Evolutionary conservation across 306 rosid genomes (phyloP), one percentile per base, ranked within the genome.

Genomic region (Sophora flavescens): DNA sequence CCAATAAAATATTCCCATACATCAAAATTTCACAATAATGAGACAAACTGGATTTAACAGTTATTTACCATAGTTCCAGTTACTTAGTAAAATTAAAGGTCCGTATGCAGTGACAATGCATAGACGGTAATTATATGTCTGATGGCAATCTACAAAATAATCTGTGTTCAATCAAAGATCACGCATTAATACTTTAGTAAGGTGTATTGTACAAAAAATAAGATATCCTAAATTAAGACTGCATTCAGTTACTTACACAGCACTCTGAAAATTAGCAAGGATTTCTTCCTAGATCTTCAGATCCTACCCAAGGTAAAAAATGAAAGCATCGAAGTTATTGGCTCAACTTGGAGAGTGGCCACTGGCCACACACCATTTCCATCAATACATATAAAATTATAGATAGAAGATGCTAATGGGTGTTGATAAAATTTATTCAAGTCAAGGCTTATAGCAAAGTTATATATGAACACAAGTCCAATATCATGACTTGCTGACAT

Each of bases 241-340:
- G 15, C 30, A 77, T 33, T 13, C 48, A 35, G 38, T 78, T 36
- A 42, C 17, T 69, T 16, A 71, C 12, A 51, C 14, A 51, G 15
- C 32, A 45, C 58, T 50, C 35, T 26, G 58, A 32, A 69, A 51
- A 60, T 69, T 35, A 60, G 71, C 18, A n/a, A 77, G 70, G 33
- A 47, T 58, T 73, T 38, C 18, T 11, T 44, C 6, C n/a, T 53
- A 8, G 13, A 41, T n/a, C 56, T 79, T 63, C 30, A 57, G 6
- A 79, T 52, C 15, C n/a, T 22, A 59, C 56, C 39, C 28, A 12
- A 7, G 6, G 65, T 3, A 15, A 7, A 7, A 39, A n/a, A 26
- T 36, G 28, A 50, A 10, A 68, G 68, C 5, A 61, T 17, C 32
- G n/a, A 74, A 35, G 48, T 2, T 66, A 77, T 8, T 36, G 26